Conservation (phyloP, 305 asterid species). For the Fraxinus dipetala region DNA sequence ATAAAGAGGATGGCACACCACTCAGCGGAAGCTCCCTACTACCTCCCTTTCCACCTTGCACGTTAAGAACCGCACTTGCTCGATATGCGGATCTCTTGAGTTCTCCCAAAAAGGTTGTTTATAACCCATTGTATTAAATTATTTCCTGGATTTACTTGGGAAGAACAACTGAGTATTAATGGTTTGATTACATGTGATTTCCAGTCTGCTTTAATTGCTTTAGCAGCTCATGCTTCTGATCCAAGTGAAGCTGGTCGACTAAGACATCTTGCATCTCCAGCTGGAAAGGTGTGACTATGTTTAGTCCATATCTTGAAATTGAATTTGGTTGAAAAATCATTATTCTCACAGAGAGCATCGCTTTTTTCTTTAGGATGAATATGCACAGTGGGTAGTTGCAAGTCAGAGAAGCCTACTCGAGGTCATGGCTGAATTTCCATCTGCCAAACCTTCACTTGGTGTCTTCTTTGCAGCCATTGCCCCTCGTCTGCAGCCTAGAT, state of each 20-base stretch:
- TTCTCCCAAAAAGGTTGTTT: conserved; percentile 81
- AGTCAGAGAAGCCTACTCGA: conserved; percentile 89
- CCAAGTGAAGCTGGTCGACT: conserved; percentile 81
- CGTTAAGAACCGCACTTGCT: conserved; percentile 76
- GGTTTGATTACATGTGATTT: conserved; percentile 16
- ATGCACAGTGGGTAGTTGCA: conserved; percentile 74
- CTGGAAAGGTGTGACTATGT: conserved; percentile 75
- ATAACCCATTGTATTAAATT: neutral
- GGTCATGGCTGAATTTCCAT: conserved; percentile 87
- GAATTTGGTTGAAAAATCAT: neutral
- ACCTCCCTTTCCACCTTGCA: conserved; percentile 93
- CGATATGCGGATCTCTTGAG: conserved; percentile 81
- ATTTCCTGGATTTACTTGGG: neutral
- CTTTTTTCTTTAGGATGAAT: conserved; percentile 72
- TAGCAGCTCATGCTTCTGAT: conserved; percentile 82
- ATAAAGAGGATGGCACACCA: conserved; percentile 74
- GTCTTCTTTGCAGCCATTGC: conserved; percentile 95
- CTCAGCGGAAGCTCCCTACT: conserved; percentile 60
- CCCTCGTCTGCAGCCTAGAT: conserved; percentile 92
- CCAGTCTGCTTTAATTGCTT: conserved; percentile 76
- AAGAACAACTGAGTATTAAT: conserved; percentile 8
- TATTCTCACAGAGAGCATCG: conserved; percentile 5
- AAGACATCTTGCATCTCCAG: conserved; percentile 80
- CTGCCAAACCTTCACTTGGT: conserved; percentile 91
- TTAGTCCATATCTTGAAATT: conserved; percentile 1